Evolutionary conservation across 2,329 filamentous ascomycete species (phyloP), one percentile per base, ranked within the genome.

Genomic region (Proliferodiscus dingleyae): DNA sequence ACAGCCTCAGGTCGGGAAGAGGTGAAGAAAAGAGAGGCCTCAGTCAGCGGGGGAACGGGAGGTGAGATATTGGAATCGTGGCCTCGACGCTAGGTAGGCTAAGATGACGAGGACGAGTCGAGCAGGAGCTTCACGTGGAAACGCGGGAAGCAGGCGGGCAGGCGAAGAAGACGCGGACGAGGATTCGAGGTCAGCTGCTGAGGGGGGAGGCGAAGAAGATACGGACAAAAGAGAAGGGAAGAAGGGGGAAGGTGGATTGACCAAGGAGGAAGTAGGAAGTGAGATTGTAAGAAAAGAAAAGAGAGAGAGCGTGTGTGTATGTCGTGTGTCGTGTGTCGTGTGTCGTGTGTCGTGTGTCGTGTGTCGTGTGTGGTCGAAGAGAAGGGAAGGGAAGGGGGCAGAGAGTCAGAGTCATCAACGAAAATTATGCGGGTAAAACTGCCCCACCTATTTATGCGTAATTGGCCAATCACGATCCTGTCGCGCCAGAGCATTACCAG

Each of bases 121-220:
- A 28, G 34, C 15, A 22, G 37, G 41, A 18, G n/a, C 40, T 49
- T 50, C 47, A 54, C 46, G 52, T 51, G 29, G 26, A n/a, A 26
- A 24, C 19, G 32, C 34, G 36, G 37, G 36, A n/a, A 46, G 38
- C 15, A 21, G 29, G 50, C 60, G 18, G 54, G 56, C 5, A 61
- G 60, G 36, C 45, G 15, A 16, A 18, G 19, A 19, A 38, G 44
- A 51, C 19, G n/a, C 21, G 22, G 24, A 34, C 24, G 28, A 55
- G 15, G 59, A 60, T 11, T 6, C 47, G 60, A 63, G 32, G 22
- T 33, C 41, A 41, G 38, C 38, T 41, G 38, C 24, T 63, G 42
- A 55, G 15, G 23, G 62, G 15, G 54, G n/a, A n/a, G 61, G 23
- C 64, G 67, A 59, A 66, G 46, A 55, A 50, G 19, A 44, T 34